Base-by-base conservation (phyloP, 2,329 filamentous ascomycete genomes). In the Fusarium sp. region DNA sequence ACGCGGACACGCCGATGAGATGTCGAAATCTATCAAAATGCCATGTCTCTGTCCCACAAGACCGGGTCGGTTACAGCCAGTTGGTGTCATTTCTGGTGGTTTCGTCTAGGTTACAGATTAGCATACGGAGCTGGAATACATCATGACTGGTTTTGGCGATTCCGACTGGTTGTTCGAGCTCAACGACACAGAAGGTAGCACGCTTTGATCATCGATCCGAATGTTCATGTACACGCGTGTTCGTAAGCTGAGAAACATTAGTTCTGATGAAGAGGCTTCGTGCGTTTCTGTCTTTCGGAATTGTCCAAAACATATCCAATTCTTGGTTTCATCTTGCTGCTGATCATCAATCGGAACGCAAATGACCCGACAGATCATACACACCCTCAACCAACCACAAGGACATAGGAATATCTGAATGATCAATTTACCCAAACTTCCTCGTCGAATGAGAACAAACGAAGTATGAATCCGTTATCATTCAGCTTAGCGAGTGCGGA, bases 1-100 rank as follows among this genome's bases (percentile, higher is more conserved):
- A 52, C 56, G 61, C 61, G 61, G 61, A 31, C 47, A 65, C 44
- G 44, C 61, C 61, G 61, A 65, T 43, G 36, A 15, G 45, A 52
- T 27, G 38, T 29, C 25, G 36, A 63, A 43, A 51, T 44, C 31
- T 56, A 65, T 64, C 47, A 44, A 33, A 56, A 49, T 49, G 29
- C 27, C 27, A 42, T 45, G 57, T 62, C 59, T 58, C 57, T 42
- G 45, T 49, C 41, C 48, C 58, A 62, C 21, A 27, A 53, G 43
- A 44, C 17, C 36, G 36, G 46, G 38, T 31, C 57, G 19, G 42
- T 21, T 47, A 53, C 9, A 25, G 38, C 49, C 57, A 61, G 35
- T 57, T 43, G 48, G 51, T 52, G 52, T 44, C 43, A 4, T 25
- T 39, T 9, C 21, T 19, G 31, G 27, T 52, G 43, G 49, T 57